Evolutionary conservation across 331 rosid genomes (phyloP).

Genomic region (Quercus tomentella): DNA sequence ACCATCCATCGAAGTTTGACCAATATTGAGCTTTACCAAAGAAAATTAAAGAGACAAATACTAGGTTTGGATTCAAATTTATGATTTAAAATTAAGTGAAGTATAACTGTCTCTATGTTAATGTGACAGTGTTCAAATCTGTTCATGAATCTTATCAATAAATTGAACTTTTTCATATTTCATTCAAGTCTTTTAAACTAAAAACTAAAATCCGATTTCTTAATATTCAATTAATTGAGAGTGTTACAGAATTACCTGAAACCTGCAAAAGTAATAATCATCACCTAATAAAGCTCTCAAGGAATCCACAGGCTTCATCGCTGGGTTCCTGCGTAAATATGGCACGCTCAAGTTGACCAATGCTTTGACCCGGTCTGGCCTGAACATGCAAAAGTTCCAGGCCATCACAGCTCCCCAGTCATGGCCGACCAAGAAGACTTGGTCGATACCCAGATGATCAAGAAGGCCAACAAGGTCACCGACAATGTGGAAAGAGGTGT

Average conservation of each 20-base stretch:
- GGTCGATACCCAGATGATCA: conserved; percentile 48
- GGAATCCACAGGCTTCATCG: conserved; percentile 14
- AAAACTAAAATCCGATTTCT: no score
- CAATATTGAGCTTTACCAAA: no score
- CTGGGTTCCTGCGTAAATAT: conserved; percentile 39
- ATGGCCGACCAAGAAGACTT: conserved; percentile 68
- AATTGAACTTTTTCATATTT: no score
- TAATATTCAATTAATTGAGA: no score
- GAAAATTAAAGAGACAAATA: no score
- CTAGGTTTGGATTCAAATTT: no score
- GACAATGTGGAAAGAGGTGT: conserved; percentile 56
- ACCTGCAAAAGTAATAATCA: conserved; percentile 68
- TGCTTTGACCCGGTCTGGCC: conserved; percentile 65
- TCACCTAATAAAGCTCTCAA: conserved; percentile 49
- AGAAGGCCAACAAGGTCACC: conserved; percentile 71
- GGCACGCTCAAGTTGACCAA: conserved; percentile 60
- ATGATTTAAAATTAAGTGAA: no score
- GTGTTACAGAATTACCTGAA: conserved; percentile 40
- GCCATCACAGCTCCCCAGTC: conserved; percentile 75
- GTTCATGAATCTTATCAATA: no score
- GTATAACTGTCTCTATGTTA: no score
- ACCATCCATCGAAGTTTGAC: no score
- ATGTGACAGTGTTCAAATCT: no score
- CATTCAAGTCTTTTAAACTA: no score
- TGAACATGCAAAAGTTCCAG: conserved; percentile 59